Conservation (phyloP, 2,329 filamentous ascomycete genomes). For the Juglanconis oblonga region DNA sequence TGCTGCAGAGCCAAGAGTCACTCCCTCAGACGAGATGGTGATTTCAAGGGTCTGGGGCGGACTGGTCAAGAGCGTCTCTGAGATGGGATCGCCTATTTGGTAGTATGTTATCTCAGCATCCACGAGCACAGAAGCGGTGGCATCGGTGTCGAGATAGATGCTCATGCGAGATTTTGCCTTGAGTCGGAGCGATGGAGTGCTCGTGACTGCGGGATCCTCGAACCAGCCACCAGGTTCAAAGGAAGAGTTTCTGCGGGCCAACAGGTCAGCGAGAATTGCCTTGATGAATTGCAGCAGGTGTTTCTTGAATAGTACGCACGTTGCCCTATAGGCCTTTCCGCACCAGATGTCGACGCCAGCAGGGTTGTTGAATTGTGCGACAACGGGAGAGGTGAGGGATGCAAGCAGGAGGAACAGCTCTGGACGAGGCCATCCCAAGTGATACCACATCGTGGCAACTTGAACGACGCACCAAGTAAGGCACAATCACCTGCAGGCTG, state of each 20-base stretch:
- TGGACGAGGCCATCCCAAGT: neutral
- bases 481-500: neutral
- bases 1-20: slow-evolving; percentile 4
- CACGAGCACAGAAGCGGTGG: slow-evolving; percentile 37
- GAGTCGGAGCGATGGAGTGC: slow-evolving; percentile 37
- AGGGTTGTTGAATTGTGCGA: slow-evolving; percentile 19
- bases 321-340: slow-evolving; percentile 15
- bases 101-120: slow-evolving; percentile 38
- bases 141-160: slow-evolving; percentile 43
- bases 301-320: slow-evolving; percentile 1
- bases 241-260: slow-evolving; percentile 35
- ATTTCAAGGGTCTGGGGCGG: slow-evolving; percentile 5
- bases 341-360: slow-evolving; percentile 18
- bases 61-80: slow-evolving; percentile 9
- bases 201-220: slow-evolving; percentile 33
- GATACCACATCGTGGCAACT: neutral
- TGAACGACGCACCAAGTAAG: neutral
- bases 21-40: slow-evolving; percentile 7
- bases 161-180: slow-evolving; percentile 44
- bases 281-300: neutral
- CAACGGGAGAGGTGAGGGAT: neutral
- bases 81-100: slow-evolving; percentile 32
- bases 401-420: neutral
- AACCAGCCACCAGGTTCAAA: slow-evolving; percentile 47
- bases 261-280: neutral